These are phyloP conservation scores for Staphylotrichum longicolle DNA, from an alignment of 495 filamentous ascomycete species.

Conservation along the genomic window DNA sequence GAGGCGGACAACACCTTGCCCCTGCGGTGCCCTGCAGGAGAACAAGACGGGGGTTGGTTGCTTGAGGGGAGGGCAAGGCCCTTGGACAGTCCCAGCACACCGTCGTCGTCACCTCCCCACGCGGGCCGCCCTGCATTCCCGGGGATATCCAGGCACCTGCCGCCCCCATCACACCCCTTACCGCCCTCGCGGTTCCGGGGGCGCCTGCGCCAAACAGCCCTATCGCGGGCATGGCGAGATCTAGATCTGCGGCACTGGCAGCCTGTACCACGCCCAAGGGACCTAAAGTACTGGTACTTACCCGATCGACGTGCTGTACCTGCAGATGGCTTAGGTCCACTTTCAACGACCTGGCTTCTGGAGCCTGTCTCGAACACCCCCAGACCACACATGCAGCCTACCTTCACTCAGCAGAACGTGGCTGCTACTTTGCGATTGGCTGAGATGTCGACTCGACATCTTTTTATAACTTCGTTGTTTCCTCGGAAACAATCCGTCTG, in stretches of 20 bases:
- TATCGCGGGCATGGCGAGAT: constrained; percentile 23
- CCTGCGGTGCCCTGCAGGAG: background rate
- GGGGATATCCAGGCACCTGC: background rate
- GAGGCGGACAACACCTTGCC: constrained; percentile 2
- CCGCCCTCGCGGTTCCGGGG: constrained; percentile 21
- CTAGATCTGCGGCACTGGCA: constrained; percentile 17
- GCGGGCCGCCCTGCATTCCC: constrained; percentile 3
- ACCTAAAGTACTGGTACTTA: constrained; percentile 27
- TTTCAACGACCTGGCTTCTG: constrained; percentile 28
- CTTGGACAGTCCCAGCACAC: background rate
- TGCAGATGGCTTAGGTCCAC: constrained; percentile 29
- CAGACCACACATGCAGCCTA: constrained; percentile 1
- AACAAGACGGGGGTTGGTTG: too few relatives aligned
- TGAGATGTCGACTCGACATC: background rate
- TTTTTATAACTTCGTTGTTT: constrained; percentile 9
- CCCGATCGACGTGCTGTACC: constrained; percentile 24
- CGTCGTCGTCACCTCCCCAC: background rate
- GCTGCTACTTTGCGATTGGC: background rate
- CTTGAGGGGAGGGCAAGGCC: background rate
- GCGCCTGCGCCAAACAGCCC: constrained; percentile 26
- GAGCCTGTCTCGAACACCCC: background rate
- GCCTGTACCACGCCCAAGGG: constrained; percentile 10
- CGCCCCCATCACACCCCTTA: constrained; percentile 16
- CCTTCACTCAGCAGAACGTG: constrained; percentile 4
- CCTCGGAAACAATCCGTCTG: background rate